phyloP scores from a whole-genome alignment of 2,329 filamentous ascomycete species.

The Plectosphaerella plurivora region DNA sequence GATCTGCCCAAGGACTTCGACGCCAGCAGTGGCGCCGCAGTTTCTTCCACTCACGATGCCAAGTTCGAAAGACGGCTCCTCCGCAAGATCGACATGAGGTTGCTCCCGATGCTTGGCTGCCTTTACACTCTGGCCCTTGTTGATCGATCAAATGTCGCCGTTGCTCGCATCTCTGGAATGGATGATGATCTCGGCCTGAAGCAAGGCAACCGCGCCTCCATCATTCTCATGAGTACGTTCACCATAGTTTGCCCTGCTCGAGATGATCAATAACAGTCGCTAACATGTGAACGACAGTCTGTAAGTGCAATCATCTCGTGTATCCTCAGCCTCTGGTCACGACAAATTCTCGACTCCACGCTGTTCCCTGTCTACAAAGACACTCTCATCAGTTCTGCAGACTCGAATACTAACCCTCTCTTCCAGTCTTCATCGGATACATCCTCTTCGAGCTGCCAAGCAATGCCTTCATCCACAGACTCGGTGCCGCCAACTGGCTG shows the following conservation, averaged over 20 bases:
- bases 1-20: background rate
- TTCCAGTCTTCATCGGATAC: slow-evolving; percentile 11
- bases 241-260: too few relatives aligned
- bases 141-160: slow-evolving; percentile 24
- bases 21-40: background rate
- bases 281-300: too few relatives aligned
- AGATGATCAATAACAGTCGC: too few relatives aligned
- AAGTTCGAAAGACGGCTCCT: slow-evolving; percentile 7
- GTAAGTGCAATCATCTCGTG: too few relatives aligned
- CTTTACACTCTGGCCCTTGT: slow-evolving; percentile 22
- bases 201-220: slow-evolving; percentile 20
- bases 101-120: slow-evolving; percentile 20
- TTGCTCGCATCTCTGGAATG: slow-evolving; percentile 26
- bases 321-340: slow-evolving; percentile 11
- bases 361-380: too few relatives aligned
- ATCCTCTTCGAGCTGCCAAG: slow-evolving; percentile 24
- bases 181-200: slow-evolving; percentile 29
- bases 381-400: too few relatives aligned
- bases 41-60: background rate
- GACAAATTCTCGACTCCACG: too few relatives aligned
- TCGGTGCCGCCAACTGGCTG: slow-evolving; percentile 23
- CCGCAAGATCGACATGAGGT: slow-evolving; percentile 28
- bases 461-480: slow-evolving; percentile 22
- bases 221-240: slow-evolving; percentile 11
- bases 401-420: too few relatives aligned